These are phyloP conservation scores for Trichoderma asperelloides DNA, from an alignment of 495 filamentous ascomycete genomes.

Conservation along the genomic window DNA sequence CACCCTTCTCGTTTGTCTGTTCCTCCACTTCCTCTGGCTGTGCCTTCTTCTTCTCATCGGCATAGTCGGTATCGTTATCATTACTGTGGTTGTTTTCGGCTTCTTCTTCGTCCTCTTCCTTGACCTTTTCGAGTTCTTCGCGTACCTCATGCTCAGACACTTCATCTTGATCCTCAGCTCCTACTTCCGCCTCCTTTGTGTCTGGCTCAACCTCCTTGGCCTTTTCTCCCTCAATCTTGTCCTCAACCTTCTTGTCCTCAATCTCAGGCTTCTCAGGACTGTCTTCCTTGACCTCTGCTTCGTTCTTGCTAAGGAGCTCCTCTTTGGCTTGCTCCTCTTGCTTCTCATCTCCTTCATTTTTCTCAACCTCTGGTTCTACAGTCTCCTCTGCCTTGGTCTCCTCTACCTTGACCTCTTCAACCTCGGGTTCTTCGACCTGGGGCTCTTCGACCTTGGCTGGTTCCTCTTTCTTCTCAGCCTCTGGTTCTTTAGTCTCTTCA, in stretches of 20 bases:
- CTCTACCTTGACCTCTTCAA: not conserved
- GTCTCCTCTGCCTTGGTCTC: constrained; percentile 8
- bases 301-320: constrained; percentile 11
- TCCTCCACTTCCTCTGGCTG: not conserved
- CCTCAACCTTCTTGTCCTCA: not conserved
- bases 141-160: not conserved
- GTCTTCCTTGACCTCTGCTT: constrained; percentile 19
- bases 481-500: not conserved
- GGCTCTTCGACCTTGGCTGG: too few species aligned
- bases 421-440: too few species aligned
- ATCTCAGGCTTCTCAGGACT: constrained; percentile 16
- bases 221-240: not conserved
- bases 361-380: constrained; percentile 9
- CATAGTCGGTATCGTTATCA: not conserved
- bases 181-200: not conserved
- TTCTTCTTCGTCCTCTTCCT: not conserved
- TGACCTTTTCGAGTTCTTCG: not conserved
- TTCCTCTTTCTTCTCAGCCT: not conserved
- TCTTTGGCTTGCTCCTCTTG: constrained; percentile 2
- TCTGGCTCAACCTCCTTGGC: not conserved
- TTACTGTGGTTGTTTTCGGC: not conserved
- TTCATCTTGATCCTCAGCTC: not conserved
- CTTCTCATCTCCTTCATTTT: constrained; percentile 18
- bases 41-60: not conserved
- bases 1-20: not conserved